Percentiles rank a stretch among this genome's conserved stretches.
phyloP scores from a whole-genome alignment of 2,329 filamentous ascomycete species.

The Stemphylium vesicarium region DNA sequence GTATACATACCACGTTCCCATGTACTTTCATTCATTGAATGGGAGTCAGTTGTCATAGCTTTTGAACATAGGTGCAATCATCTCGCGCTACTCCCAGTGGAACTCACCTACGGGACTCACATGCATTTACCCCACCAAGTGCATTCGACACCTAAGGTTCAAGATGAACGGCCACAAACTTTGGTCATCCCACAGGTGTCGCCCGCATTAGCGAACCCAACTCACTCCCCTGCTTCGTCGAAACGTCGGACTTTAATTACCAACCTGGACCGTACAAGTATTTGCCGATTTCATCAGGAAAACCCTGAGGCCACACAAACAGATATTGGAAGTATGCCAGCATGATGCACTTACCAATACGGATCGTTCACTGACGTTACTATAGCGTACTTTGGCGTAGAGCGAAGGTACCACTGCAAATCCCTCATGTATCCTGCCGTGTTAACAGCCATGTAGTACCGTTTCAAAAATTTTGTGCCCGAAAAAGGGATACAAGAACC shows the following conservation, averaged over 20 bases:
- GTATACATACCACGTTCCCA: too few species aligned
- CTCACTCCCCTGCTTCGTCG: constrained; percentile 53
- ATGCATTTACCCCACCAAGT: constrained; percentile 48
- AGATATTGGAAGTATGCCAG: constrained; percentile 82
- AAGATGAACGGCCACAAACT: constrained; percentile 50
- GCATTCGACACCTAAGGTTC: constrained; percentile 39
- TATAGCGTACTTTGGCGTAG: constrained; percentile 86
- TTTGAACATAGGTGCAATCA: too few species aligned
- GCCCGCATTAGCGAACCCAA: constrained; percentile 49
- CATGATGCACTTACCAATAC: constrained; percentile 23
- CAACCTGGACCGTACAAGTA: constrained; percentile 84
- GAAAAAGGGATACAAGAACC: constrained; percentile 90
- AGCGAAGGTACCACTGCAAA: constrained; percentile 76
- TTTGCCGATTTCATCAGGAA: constrained; percentile 93
- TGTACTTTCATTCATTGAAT: too few species aligned
- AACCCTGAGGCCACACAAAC: constrained; percentile 92
- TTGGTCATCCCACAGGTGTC: constrained; percentile 49
- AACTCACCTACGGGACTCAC: constrained; percentile 45
- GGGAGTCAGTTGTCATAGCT: too few species aligned
- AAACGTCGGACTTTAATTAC: constrained; percentile 87
- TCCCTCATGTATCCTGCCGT: constrained; percentile 11
- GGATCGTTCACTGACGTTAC: constrained; percentile 38
- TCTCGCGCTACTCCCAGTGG: constrained; percentile 45
- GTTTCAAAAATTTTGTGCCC: constrained; percentile 97
- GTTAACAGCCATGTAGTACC: constrained; percentile 66